Conservation (phyloP, 106 monocot genomes). For the Alisma plantagoaquatica region DNA sequence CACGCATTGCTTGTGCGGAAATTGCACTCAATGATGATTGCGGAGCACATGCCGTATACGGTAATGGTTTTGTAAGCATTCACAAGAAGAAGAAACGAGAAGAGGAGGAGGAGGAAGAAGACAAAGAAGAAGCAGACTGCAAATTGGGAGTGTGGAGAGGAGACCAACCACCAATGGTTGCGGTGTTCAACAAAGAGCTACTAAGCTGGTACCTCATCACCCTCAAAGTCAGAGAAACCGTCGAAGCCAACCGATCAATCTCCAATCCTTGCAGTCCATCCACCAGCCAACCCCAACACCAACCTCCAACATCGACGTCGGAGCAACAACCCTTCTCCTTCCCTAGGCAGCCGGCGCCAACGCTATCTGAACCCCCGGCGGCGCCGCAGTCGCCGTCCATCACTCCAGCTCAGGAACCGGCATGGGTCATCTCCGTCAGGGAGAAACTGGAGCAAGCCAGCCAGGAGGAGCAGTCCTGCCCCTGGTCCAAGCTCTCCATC, state of each 20-base stretch:
- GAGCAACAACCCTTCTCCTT: neutral
- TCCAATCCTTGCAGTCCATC: slow-evolving; percentile 31
- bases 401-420: neutral
- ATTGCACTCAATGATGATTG: too few species aligned
- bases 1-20: too few species aligned
- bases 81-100: too few species aligned
- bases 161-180: slow-evolving; percentile 36
- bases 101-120: too few species aligned
- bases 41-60: too few species aligned
- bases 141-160: too few species aligned
- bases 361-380: neutral
- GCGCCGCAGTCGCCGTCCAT: neutral
- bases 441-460: slow-evolving; percentile 42
- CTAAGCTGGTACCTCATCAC: slow-evolving; percentile 84
- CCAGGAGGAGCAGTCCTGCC: slow-evolving; percentile 24
- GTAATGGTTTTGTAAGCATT: too few species aligned
- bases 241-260: slow-evolving; percentile 26
- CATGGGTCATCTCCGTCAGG: slow-evolving; percentile 43
- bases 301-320: neutral
- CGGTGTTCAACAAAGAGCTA: slow-evolving; percentile 70
- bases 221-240: slow-evolving; percentile 60
- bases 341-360: slow-evolving; percentile 3
- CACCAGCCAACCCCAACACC: neutral
- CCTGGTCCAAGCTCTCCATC: slow-evolving; percentile 44
- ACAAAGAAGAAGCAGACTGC: too few species aligned